Evolutionary conservation across 1,284 basidiomycete species (phyloP).

Genomic region (Ceraceosorus guamensis): DNA sequence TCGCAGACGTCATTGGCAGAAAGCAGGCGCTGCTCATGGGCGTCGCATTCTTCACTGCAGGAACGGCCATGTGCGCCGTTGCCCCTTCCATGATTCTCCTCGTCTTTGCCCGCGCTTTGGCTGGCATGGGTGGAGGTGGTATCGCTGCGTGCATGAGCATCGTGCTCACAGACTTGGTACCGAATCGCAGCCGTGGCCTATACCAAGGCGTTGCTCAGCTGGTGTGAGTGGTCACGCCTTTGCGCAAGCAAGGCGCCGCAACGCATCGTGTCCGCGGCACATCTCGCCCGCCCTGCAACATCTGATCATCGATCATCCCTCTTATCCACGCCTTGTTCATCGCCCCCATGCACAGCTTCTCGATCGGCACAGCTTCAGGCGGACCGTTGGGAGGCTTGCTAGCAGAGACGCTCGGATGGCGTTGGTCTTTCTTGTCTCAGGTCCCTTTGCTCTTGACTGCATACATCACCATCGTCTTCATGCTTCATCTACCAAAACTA

Average conservation of each 20-base stretch:
- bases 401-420: conserved; percentile 66
- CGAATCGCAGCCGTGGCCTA: conserved; percentile 47
- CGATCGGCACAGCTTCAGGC: conserved; percentile 62
- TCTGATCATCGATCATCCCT: no score
- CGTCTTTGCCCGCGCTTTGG: conserved; percentile 67
- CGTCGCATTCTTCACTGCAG: conserved; percentile 62
- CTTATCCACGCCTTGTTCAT: no score
- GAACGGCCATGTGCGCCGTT: conserved; percentile 67
- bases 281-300: no score
- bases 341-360: no score
- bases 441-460: conserved; percentile 62
- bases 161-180: conserved; percentile 48
- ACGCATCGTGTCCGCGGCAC: background rate
- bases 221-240: no score
- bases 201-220: conserved; percentile 43
- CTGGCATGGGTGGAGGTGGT: conserved; percentile 73
- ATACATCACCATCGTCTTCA: conserved; percentile 50
- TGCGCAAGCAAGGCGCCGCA: background rate
- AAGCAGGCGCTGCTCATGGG: conserved; percentile 33
- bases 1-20: conserved; percentile 61
- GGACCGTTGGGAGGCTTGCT: conserved; percentile 70
- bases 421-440: conserved; percentile 67
- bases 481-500: conserved; percentile 51
- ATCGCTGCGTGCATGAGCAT: conserved; percentile 49
- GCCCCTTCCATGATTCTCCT: conserved; percentile 68